These are phyloP conservation scores for Aspergillus olivimuriae DNA, from an alignment of 495 filamentous ascomycete genomes.

Conservation along the genomic window DNA sequence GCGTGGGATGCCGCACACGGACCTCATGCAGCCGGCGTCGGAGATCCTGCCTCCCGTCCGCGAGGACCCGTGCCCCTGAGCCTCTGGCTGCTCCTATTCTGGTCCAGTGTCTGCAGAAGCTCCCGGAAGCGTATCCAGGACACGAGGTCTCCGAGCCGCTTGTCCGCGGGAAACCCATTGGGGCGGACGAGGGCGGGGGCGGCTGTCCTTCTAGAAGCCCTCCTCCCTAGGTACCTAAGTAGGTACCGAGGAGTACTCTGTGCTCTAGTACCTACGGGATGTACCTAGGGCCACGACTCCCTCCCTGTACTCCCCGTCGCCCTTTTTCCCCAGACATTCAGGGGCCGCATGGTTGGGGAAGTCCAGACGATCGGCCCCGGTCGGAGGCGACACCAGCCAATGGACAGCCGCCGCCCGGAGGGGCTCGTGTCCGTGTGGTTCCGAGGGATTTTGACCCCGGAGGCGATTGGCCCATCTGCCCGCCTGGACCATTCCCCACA, in stretches of 20 bases:
- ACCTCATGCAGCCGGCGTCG: conserved; percentile 5
- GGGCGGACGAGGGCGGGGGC: background rate
- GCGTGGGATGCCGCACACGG: conserved; percentile 7
- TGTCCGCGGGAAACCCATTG: background rate
- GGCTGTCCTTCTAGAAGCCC: no score
- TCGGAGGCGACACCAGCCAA: conserved; percentile 7
- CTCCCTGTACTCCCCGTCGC: no score
- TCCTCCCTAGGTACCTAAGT: no score
- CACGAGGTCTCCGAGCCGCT: background rate
- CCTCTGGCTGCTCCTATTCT: background rate
- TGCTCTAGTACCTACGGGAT: no score
- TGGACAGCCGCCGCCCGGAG: background rate
- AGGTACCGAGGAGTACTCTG: no score
- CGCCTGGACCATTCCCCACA: background rate
- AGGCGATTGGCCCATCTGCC: background rate
- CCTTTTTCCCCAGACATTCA: background rate
- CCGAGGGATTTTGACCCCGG: conserved; percentile 5
- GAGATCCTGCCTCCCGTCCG: no score
- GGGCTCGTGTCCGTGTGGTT: background rate
- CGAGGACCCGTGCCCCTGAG: no score
- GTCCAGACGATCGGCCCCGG: conserved; percentile 3
- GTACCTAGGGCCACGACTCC: conserved; percentile 2
- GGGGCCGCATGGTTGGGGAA: conserved; percentile 12
- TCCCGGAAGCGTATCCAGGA: background rate
- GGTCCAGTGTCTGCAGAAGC: background rate